phyloP scores from a whole-genome alignment of 139 green algal genomes.

The Haematococcus lacustris region DNA sequence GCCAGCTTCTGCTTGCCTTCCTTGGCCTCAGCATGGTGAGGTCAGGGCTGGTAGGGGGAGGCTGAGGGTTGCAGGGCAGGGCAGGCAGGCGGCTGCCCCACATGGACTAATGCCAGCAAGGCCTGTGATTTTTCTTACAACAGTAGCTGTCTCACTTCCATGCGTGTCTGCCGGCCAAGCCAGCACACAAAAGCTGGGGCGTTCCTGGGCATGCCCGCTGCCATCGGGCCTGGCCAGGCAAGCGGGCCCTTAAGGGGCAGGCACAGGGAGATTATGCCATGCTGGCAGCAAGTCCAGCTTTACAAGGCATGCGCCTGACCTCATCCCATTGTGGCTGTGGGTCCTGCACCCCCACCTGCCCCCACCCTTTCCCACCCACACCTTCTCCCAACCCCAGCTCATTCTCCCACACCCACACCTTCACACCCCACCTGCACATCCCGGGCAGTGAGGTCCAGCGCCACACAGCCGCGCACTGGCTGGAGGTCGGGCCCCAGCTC shows the following conservation, averaged over 20 bases:
- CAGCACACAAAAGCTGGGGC: too few relatives aligned
- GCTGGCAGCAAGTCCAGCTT: background rate
- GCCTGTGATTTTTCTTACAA: too few relatives aligned
- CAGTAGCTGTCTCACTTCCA: too few relatives aligned
- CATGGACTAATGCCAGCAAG: too few relatives aligned
- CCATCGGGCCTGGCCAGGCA: too few relatives aligned
- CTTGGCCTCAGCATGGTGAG: background rate
- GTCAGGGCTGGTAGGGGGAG: background rate
- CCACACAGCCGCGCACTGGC: constrained; percentile 15
- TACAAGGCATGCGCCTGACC: constrained; percentile 2
- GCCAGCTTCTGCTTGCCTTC: background rate
- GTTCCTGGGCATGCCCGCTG: too few relatives aligned
- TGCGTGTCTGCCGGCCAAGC: too few relatives aligned
- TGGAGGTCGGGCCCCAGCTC: constrained; percentile 21
- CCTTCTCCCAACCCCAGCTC: background rate
- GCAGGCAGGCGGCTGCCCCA: too few relatives aligned
- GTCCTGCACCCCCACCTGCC: background rate
- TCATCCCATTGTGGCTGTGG: too few relatives aligned
- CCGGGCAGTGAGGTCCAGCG: constrained; percentile 25
- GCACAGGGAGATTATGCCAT: background rate
- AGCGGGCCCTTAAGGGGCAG: background rate
- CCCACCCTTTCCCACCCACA: background rate
- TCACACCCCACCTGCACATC: constrained; percentile 24
- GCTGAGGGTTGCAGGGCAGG: too few relatives aligned
- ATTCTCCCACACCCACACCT: too few relatives aligned